Conservation (phyloP, 1,139 yeast species). For the Saccharomyces uvarum region DNA sequence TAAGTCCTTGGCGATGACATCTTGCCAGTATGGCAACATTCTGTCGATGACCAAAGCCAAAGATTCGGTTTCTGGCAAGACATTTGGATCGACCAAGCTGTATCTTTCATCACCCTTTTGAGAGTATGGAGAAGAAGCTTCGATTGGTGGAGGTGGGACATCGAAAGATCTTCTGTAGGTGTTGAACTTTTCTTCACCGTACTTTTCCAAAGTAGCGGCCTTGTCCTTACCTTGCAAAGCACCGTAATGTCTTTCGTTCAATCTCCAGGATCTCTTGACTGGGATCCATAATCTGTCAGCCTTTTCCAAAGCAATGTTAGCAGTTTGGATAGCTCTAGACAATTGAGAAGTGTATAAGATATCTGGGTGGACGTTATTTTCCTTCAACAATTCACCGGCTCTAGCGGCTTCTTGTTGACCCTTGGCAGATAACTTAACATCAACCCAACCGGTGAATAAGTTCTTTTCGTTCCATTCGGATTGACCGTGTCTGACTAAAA, state of each 20-base stretch:
- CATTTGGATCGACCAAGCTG: slow-evolving; percentile 71
- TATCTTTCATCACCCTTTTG: slow-evolving; percentile 85
- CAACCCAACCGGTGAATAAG: slow-evolving; percentile 99
- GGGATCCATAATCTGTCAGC: slow-evolving; percentile 91
- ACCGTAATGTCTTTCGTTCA: slow-evolving; percentile 98
- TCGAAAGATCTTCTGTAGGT: slow-evolving; percentile 97
- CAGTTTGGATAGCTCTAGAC: slow-evolving; percentile 95
- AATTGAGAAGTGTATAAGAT: slow-evolving; percentile 85
- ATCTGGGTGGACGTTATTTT: slow-evolving; percentile 79
- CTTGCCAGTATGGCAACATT: slow-evolving; percentile 96
- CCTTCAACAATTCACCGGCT: slow-evolving; percentile 90
- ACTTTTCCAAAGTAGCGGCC: slow-evolving; percentile 81
- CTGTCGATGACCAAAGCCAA: slow-evolving; percentile 93
- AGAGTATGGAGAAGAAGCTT: slow-evolving; percentile 69
- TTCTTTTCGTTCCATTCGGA: slow-evolving; percentile 98
- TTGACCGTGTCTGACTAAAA: slow-evolving; percentile 95
- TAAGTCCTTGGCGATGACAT: slow-evolving; percentile 79
- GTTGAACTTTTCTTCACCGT: slow-evolving; percentile 91
- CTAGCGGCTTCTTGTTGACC: slow-evolving; percentile 88
- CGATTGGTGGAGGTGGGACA: slow-evolving; percentile 90
- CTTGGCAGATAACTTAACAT: slow-evolving; percentile 72
- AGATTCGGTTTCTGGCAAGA: slow-evolving; percentile 90
- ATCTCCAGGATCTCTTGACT: slow-evolving; percentile 93
- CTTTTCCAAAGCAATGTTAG: slow-evolving; percentile 83
- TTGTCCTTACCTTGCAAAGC: slow-evolving; percentile 97